Evolutionary conservation across 208 protist species (phyloP).

Genomic region (Chromosphaera perkinsii): DNA sequence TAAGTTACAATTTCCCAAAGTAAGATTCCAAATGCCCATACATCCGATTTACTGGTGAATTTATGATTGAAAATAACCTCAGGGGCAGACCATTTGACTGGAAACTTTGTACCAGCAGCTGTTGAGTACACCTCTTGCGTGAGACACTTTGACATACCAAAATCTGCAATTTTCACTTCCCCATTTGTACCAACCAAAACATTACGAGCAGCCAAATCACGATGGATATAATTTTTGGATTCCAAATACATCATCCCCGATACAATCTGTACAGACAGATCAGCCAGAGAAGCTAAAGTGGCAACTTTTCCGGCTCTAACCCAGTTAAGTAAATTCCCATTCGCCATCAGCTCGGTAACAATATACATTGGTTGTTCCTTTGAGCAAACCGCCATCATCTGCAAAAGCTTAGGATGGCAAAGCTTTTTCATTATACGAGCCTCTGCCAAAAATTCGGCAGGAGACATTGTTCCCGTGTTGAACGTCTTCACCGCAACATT

Average conservation of each 20-base stretch:
- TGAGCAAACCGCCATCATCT: conserved; percentile 31
- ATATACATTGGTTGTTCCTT: conserved; percentile 37
- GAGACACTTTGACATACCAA: conserved; percentile 18
- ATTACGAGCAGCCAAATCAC: conserved; percentile 44
- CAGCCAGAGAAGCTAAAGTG: conserved; percentile 2
- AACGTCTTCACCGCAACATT: conserved; percentile 37
- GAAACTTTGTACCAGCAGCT: conserved; percentile 29
- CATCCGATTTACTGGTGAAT: conserved; percentile 40
- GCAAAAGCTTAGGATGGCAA: conserved; percentile 26
- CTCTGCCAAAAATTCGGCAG: conserved; percentile 34
- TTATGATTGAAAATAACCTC: conserved; percentile 16
- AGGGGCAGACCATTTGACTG: conserved; percentile 43
- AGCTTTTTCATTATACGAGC: conserved; percentile 38
- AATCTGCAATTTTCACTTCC: conserved; percentile 38
- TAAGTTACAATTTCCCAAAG: conserved; percentile 26
- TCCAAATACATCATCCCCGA: conserved; percentile 29
- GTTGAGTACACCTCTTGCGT: conserved; percentile 14
- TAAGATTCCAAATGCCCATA: conserved; percentile 37
- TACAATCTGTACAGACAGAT: conserved; percentile 12
- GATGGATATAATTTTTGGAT: conserved; percentile 31
- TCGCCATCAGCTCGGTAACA: conserved; percentile 29
- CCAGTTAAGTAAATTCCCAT: not conserved
- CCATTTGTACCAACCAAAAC: conserved; percentile 29
- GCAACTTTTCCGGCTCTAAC: not conserved
- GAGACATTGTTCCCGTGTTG: conserved; percentile 6